Base-by-base conservation (phyloP, 139 green algal species). In the Raphidocelis subcapitata region DNA sequence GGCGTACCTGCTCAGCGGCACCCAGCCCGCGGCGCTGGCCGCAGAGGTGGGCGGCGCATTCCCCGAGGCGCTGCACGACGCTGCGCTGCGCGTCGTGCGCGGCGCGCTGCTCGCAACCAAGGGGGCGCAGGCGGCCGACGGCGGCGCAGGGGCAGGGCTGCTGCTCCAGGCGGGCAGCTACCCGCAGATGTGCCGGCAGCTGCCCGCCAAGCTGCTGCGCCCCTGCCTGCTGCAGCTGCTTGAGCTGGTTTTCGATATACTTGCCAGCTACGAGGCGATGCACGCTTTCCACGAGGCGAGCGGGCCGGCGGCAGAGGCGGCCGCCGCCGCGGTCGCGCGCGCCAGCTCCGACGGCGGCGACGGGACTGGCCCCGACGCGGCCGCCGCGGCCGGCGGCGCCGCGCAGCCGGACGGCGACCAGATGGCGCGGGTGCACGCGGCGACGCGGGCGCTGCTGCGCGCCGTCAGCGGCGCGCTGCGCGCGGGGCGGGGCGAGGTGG, bases 1-100 rank as follows among this genome's bases (percentile, higher is more conserved):
- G 67, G 83, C 70, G 44, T 91, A 85, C 71, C 37, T 89, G 71
- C 78, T 89, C 36, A 83, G 87, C 68, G 79, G 78, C 67, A 78
- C 81, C 21, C 59, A 63, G 24, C 67, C 70, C 41, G 20, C 49
- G 18, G 35, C 60, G 5, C 74, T 88, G 29, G 70, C 71, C 26
- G 62, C 71, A 33, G 84, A 83, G 60, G 78, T 88, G 62, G 44
- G 83, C 57, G 51, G 75, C 60, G 74, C 70, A 74, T 88, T 86
- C 72, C 67, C 69, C 74, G 80, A 86, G 18, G 31, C 62, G 12
- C 67, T 84, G 18, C n/a, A 66, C 26, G 83, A 88, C 66, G 46
- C 57, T 23, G 82, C 76, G 26, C 69, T 59, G 5, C 73, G 76
- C 5, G 65, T 89, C 26, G 83, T 87, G 54, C 79, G 83, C 32